Conservation (phyloP, 1,284 basidiomycete species). For the Heimioporus punctisporus region DNA sequence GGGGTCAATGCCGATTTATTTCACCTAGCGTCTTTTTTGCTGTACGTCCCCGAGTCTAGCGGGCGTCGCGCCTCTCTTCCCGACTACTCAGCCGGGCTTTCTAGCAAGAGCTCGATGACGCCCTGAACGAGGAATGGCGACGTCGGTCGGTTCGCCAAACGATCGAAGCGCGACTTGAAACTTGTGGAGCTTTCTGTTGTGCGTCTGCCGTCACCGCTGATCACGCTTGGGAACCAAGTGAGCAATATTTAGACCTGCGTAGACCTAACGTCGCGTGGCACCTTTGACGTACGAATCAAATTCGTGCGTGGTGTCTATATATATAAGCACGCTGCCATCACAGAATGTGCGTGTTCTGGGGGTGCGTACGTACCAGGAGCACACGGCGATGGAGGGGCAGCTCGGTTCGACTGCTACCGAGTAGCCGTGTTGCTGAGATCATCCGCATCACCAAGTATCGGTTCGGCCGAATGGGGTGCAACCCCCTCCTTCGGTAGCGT, state of each 20-base stretch:
- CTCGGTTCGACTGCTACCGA: conserved; percentile 7
- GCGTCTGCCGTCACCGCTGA: not conserved
- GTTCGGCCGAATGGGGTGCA: conserved; percentile 11
- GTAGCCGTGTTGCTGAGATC: conserved; percentile 6
- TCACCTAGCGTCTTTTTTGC: conserved; percentile 25
- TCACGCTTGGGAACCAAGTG: not conserved
- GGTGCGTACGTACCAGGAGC: not conserved
- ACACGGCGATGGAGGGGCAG: too few species aligned
- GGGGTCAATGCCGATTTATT: not conserved
- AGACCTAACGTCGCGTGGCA: not conserved
- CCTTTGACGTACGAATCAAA: not conserved
- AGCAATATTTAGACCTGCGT: not conserved
- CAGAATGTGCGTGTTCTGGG: too few species aligned
- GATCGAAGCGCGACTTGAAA: conserved; percentile 1
- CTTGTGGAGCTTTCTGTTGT: not conserved
- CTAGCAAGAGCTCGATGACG: not conserved
- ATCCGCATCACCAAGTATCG: not conserved
- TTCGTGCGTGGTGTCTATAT: conserved; percentile 4
- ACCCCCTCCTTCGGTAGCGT: too few species aligned
- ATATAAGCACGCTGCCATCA: not conserved
- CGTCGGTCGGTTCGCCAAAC: not conserved
- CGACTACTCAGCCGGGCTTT: not conserved
- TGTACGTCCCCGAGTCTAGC: conserved; percentile 19
- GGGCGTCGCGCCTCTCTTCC: too few species aligned
- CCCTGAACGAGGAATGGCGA: not conserved